Percentiles rank a stretch among this genome's conserved stretches.
Evolutionary conservation across 2,329 filamentous ascomycete species (phyloP).

Genomic region (Phialophora tarda): DNA sequence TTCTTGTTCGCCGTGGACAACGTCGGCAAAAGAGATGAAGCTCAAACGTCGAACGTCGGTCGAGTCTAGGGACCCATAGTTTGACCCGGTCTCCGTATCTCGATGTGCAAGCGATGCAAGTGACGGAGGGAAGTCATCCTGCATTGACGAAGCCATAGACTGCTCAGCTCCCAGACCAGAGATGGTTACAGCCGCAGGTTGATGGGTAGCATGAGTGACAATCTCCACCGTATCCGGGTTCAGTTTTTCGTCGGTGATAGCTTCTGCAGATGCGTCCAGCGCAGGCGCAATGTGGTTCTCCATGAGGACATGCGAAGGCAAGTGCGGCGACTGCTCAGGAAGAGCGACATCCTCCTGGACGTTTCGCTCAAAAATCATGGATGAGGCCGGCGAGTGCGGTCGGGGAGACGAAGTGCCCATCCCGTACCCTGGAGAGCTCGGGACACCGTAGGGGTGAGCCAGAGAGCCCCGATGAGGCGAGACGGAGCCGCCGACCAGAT

Average conservation of each 20-base stretch:
- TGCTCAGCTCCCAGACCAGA: slow-evolving; percentile 54
- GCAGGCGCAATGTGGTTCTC: slow-evolving; percentile 94
- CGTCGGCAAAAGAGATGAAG: slow-evolving; percentile 96
- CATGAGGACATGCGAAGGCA: slow-evolving; percentile 89
- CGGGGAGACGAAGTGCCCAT: slow-evolving; percentile 73
- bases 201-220: slow-evolving; percentile 82
- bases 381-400: slow-evolving; percentile 75
- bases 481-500: slow-evolving; percentile 55
- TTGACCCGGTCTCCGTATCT: slow-evolving; percentile 68
- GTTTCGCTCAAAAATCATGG: slow-evolving; percentile 88
- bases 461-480: slow-evolving; percentile 43
- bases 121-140: slow-evolving; percentile 61
- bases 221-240: slow-evolving; percentile 92
- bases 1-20: slow-evolving; percentile 74
- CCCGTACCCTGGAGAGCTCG: slow-evolving; percentile 68
- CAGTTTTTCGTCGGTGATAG: slow-evolving; percentile 84
- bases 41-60: slow-evolving; percentile 81
- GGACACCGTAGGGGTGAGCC: slow-evolving; percentile 48
- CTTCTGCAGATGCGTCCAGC: slow-evolving; percentile 86
- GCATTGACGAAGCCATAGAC: slow-evolving; percentile 44
- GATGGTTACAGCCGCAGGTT: slow-evolving; percentile 74
- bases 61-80: slow-evolving; percentile 77
- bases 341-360: slow-evolving; percentile 78
- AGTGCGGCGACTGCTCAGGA: slow-evolving; percentile 78
- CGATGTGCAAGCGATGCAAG: slow-evolving; percentile 43